Evolutionary conservation across 2,329 filamentous ascomycete species (phyloP).

Genomic region (Fusarium sacchari): DNA sequence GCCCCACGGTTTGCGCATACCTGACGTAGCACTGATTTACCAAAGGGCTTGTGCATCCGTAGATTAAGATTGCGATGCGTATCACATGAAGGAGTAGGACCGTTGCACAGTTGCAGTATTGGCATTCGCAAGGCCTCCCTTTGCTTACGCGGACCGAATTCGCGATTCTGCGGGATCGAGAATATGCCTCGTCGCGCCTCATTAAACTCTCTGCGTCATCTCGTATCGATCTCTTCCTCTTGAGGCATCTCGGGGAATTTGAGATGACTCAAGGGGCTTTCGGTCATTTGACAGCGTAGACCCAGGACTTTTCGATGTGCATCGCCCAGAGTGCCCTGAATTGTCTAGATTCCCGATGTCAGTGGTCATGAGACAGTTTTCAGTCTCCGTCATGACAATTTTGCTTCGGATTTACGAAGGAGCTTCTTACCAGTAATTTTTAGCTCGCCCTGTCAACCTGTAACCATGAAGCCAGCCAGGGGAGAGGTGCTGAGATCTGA

Average conservation of each 20-base stretch:
- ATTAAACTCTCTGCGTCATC: conserved; percentile 17
- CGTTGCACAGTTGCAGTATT: conserved; percentile 9
- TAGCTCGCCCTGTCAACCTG: background rate
- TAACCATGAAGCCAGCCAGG: background rate
- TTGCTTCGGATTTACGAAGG: conserved; percentile 19
- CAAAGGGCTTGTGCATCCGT: conserved; percentile 3
- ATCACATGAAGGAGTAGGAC: background rate
- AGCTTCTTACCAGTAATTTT: background rate
- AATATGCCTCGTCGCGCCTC: conserved; percentile 23
- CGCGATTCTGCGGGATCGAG: conserved; percentile 27
- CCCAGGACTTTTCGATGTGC: conserved; percentile 1
- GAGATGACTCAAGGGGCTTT: conserved; percentile 6
- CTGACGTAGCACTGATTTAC: conserved; percentile 13
- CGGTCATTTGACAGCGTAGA: conserved; percentile 27
- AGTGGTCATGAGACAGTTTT: conserved; percentile 2
- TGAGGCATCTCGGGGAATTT: conserved; percentile 20
- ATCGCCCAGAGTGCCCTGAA: background rate
- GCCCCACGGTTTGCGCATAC: background rate
- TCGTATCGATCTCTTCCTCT: conserved; percentile 18
- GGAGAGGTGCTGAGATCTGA: background rate
- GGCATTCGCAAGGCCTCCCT: conserved; percentile 16
- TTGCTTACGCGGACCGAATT: conserved; percentile 28
- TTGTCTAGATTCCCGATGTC: background rate
- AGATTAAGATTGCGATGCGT: conserved; percentile 25
- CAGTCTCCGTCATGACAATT: background rate